Evolutionary conservation across 164 flowering plant species (phyloP).

Genomic region (Buxus sempervirens): DNA sequence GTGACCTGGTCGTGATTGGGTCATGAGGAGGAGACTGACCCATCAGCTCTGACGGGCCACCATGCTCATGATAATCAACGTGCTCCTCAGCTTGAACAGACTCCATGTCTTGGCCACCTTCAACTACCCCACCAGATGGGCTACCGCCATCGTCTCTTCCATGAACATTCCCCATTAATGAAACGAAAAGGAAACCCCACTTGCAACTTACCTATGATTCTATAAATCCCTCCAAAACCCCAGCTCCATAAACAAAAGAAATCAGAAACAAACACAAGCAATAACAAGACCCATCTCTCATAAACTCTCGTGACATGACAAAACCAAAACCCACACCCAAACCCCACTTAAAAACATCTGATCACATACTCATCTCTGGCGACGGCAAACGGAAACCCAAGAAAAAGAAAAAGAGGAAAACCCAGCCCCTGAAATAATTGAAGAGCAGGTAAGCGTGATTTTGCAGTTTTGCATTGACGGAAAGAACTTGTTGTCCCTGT

Average conservation of each 20-base stretch:
- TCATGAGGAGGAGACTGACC: conserved; percentile 77
- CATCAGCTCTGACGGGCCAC: conserved; percentile 40
- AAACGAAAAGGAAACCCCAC: conserved; percentile 5
- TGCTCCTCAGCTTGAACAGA: conserved; percentile 13
- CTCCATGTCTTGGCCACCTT: conserved; percentile 16
- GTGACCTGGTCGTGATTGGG: conserved; percentile 61
- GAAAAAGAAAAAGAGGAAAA: neutral
- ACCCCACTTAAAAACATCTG: conserved; percentile 4
- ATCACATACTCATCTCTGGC: neutral
- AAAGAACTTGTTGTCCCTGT: conserved; percentile 7
- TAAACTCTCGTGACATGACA: neutral
- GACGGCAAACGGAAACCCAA: neutral
- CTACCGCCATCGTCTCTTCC: conserved; percentile 56
- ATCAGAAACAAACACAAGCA: neutral
- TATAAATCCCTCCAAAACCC: neutral
- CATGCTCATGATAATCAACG: conserved; percentile 29
- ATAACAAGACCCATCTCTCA: neutral
- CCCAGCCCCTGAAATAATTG: conserved; percentile 11
- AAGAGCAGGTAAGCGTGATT: conserved; percentile 13
- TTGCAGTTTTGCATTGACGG: conserved; percentile 13
- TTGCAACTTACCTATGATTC: conserved; percentile 4
- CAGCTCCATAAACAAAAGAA: neutral
- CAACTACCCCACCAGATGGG: conserved; percentile 31
- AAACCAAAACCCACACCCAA: neutral
- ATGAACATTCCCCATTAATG: conserved; percentile 76